These are phyloP conservation scores for Forsythia viridissima DNA, from an alignment of 257 asterid genomes.

Conservation along the genomic window DNA sequence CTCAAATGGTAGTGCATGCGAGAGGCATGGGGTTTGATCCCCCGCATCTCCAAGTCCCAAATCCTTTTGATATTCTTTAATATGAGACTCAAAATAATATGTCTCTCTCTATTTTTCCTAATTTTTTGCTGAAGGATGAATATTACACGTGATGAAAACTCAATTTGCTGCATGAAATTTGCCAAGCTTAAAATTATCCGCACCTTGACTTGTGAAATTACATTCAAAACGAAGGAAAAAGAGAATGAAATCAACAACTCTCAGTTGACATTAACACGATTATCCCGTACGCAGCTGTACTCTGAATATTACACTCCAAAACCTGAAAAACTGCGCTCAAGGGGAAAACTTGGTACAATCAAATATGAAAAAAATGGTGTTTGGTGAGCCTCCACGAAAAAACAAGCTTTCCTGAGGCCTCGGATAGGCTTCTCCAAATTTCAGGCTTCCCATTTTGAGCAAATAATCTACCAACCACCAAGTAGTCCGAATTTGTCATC, in stretches of 20 bases:
- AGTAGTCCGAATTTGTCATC: too few relatives aligned
- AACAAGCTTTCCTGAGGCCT: neutral
- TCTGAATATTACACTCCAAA: neutral
- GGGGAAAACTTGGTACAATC: neutral
- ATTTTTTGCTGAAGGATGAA: too few relatives aligned
- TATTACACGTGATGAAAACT: neutral
- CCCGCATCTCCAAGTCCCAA: constrained; percentile 10
- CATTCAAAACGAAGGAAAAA: neutral
- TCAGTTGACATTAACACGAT: neutral
- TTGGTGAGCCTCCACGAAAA: neutral
- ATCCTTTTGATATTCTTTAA: too few relatives aligned
- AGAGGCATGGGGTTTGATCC: constrained; percentile 82
- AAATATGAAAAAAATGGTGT: neutral
- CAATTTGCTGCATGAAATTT: too few relatives aligned
- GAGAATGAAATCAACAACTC: neutral
- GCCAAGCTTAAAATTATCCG: too few relatives aligned
- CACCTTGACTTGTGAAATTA: neutral
- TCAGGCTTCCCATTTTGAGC: neutral
- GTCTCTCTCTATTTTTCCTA: too few relatives aligned
- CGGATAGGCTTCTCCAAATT: neutral
- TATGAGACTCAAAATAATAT: too few relatives aligned
- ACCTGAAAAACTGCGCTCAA: neutral
- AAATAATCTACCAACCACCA: neutral
- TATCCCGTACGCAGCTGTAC: neutral
- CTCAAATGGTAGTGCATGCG: constrained; percentile 63